phyloP scores from a whole-genome alignment of 257 asterid species.

The Salvia hispanica region DNA sequence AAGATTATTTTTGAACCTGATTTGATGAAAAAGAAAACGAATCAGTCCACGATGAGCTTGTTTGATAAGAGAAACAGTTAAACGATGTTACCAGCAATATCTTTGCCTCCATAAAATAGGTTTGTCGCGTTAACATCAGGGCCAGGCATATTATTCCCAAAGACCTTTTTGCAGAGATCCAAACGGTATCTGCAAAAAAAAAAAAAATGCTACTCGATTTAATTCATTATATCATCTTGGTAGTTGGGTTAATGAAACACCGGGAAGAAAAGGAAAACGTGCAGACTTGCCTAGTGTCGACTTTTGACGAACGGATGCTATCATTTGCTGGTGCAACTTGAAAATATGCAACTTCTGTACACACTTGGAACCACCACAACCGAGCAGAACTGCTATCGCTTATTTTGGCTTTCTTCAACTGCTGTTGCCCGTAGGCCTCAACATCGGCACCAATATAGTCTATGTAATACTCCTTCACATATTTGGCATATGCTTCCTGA shows the following conservation, averaged over 20 bases:
- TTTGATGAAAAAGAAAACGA: constrained; percentile 7
- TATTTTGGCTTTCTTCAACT: constrained; percentile 57
- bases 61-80: background rate
- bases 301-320: constrained; percentile 79
- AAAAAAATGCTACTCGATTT: too few relatives aligned
- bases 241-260: too few relatives aligned
- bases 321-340: constrained; percentile 96
- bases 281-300: constrained; percentile 66
- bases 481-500: constrained; percentile 90
- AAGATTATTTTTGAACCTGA: constrained; percentile 89
- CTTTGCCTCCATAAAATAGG: constrained; percentile 85
- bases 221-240: too few relatives aligned
- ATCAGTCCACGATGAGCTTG: constrained; percentile 21
- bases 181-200: constrained; percentile 89
- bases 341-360: constrained; percentile 96
- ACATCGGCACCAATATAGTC: constrained; percentile 52
- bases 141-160: constrained; percentile 57
- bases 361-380: constrained; percentile 99
- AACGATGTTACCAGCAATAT: constrained; percentile 67
- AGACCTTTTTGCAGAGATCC: constrained; percentile 92
- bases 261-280: constrained; percentile 8
- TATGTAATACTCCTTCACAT: constrained; percentile 62
- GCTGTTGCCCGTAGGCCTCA: constrained; percentile 71
- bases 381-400: constrained; percentile 55
- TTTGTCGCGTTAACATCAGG: constrained; percentile 88